Percentiles rank a stretch among this genome's conserved stretches.
phyloP scores from a whole-genome alignment of 176 grass and related monocot genomes.

The Ananas comosus region DNA sequence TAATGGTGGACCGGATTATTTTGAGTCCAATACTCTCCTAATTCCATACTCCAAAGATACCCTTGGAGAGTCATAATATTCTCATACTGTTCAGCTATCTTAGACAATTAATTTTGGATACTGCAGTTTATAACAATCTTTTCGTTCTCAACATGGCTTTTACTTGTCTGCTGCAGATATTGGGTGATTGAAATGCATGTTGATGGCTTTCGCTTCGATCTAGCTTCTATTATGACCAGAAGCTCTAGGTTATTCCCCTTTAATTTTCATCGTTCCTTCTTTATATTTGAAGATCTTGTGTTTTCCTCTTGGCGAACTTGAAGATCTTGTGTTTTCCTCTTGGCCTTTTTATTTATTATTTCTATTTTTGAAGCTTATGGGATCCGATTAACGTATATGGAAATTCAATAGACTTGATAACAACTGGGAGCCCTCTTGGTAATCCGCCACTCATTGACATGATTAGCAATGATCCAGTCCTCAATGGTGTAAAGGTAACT shows the following conservation, averaged over 20 bases:
- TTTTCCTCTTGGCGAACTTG: slow-evolving; percentile 13
- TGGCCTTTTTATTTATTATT: slow-evolving; percentile 14
- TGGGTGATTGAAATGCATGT: slow-evolving; percentile 98
- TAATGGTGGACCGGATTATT: neutral
- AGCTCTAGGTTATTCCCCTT: slow-evolving; percentile 46
- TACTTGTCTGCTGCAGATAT: slow-evolving; percentile 46
- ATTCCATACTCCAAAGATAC: neutral
- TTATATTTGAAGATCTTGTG: slow-evolving; percentile 14
- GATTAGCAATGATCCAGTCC: slow-evolving; percentile 97
- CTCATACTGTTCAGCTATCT: neutral
- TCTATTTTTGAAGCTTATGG: slow-evolving; percentile 50
- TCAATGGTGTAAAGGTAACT: slow-evolving; percentile 74
- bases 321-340: slow-evolving; percentile 16
- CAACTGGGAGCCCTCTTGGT: slow-evolving; percentile 64
- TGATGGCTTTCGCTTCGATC: slow-evolving; percentile 97
- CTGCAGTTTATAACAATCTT: neutral
- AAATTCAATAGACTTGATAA: slow-evolving; percentile 47
- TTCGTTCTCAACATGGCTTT: neutral
- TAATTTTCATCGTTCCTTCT: neutral
- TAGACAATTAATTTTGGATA: neutral
- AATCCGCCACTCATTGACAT: slow-evolving; percentile 77
- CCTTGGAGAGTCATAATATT: neutral
- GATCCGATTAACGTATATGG: slow-evolving; percentile 90
- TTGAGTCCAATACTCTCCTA: neutral
- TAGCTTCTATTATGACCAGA: slow-evolving; percentile 97